phyloP scores from a whole-genome alignment of 164 flowering plant species.

The Sedum album region DNA sequence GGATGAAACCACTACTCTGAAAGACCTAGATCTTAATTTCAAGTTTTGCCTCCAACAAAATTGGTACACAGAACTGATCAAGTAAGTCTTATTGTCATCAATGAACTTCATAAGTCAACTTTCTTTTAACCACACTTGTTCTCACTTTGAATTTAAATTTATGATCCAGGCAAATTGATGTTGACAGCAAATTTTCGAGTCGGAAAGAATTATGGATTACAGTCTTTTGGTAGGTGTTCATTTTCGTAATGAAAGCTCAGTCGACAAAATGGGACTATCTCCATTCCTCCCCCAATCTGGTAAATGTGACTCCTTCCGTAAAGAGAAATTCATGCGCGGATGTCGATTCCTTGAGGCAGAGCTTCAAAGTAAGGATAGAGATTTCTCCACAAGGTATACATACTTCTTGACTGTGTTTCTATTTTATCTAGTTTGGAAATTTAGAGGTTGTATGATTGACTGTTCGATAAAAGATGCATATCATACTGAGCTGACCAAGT shows the following conservation, averaged over 20 bases:
- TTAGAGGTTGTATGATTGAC: neutral
- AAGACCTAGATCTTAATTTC: conserved; percentile 80
- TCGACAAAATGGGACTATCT: conserved; percentile 58
- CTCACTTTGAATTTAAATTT: neutral
- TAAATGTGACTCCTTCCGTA: conserved; percentile 49
- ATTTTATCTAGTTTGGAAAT: neutral
- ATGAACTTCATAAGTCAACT: neutral
- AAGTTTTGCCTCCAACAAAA: conserved; percentile 52
- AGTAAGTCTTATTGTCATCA: conserved; percentile 30
- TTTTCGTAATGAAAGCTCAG: conserved; percentile 57
- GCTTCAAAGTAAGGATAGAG: conserved; percentile 60
- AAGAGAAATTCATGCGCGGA: conserved; percentile 55
- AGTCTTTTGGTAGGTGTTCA: conserved; percentile 88
- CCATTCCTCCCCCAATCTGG: conserved; percentile 58
- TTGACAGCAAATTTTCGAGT: conserved; percentile 81
- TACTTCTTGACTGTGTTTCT: neutral
- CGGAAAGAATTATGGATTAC: conserved; percentile 84
- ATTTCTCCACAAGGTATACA: conserved; percentile 57
- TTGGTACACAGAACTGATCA: conserved; percentile 63
- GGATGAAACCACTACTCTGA: conserved; percentile 77
- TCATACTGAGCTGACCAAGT: neutral
- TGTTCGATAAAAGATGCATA: neutral
- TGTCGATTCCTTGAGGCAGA: conserved; percentile 63
- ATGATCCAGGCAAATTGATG: conserved; percentile 60
- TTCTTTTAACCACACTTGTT: neutral